Conservation (phyloP, 1,284 basidiomycete genomes). For the Quambalaria eucalypti region DNA sequence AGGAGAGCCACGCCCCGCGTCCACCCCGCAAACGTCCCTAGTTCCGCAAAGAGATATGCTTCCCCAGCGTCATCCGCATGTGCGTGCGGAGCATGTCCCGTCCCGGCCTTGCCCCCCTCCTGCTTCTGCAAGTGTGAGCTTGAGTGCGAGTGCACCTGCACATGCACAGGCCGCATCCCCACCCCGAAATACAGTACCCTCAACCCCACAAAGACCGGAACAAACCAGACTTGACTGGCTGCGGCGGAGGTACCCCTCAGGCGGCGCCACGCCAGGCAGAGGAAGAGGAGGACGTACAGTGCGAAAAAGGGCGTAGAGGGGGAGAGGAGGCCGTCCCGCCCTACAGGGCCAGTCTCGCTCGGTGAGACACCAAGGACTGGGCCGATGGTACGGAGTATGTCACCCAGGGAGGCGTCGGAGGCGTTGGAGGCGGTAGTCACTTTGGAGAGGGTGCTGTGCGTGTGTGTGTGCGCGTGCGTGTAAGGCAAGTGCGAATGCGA, state of each 20-base stretch:
- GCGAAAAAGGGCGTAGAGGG: neutral
- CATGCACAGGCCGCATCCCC: neutral
- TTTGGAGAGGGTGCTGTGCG: too few relatives aligned
- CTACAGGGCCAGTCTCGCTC: neutral
- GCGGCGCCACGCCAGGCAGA: neutral
- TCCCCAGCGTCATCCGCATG: too few relatives aligned
- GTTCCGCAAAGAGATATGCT: too few relatives aligned
- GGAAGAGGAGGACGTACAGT: neutral
- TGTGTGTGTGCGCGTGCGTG: too few relatives aligned
- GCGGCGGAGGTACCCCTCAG: neutral
- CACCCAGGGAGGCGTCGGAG: neutral
- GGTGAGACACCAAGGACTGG: neutral
- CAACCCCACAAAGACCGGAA: neutral
- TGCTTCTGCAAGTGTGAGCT: neutral
- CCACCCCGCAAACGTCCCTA: too few relatives aligned
- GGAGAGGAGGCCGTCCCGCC: neutral
- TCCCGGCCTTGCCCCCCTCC: too few relatives aligned
- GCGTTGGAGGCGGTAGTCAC: neutral
- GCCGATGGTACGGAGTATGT: neutral
- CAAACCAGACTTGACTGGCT: neutral
- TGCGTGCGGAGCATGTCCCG: too few relatives aligned
- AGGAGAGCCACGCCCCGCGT: too few relatives aligned
- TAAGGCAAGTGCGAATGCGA: too few relatives aligned
- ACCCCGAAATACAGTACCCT: neutral
- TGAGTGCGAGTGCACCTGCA: neutral